phyloP scores from a whole-genome alignment of 768 basidiomycete genomes.

The Suillus plorans region DNA sequence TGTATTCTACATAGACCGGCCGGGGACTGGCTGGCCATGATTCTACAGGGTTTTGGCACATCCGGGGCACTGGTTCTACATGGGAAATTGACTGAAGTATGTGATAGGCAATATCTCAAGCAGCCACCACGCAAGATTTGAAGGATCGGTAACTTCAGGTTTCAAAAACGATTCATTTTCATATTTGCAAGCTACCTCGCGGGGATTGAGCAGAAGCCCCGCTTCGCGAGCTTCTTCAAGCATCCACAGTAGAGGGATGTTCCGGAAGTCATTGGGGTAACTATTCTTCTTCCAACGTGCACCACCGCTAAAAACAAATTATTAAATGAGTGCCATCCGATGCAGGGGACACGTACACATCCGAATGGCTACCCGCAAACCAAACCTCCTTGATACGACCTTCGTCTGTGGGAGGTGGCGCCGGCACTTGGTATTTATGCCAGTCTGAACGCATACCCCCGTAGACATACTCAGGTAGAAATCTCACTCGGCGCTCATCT shows the following conservation, averaged over 20 bases:
- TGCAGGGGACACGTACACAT: constrained; percentile 20
- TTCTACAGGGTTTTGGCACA: too few relatives aligned
- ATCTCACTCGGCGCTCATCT: constrained; percentile 27
- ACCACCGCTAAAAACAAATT: constrained; percentile 20
- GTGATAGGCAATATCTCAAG: constrained; percentile 1
- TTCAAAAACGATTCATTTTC: not conserved
- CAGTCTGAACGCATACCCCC: constrained; percentile 10
- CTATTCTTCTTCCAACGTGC: not conserved
- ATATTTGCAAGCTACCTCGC: not conserved
- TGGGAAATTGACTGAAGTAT: too few relatives aligned
- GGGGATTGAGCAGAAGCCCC: constrained; percentile 16
- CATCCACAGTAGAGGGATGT: constrained; percentile 23
- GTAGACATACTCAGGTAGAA: constrained; percentile 21
- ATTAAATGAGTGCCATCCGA: constrained; percentile 13
- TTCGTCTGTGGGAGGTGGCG: constrained; percentile 3
- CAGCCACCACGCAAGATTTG: not conserved
- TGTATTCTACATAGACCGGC: too few relatives aligned
- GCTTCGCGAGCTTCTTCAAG: constrained; percentile 18
- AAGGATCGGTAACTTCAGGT: not conserved
- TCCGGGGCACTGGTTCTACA: too few relatives aligned
- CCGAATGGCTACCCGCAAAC: constrained; percentile 25
- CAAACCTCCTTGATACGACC: constrained; percentile 26
- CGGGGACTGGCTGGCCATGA: too few relatives aligned
- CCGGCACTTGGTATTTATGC: not conserved
- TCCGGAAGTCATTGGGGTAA: not conserved